Base-by-base conservation (phyloP, 2,329 filamentous ascomycete species). In the Colletotrichum somersetense region DNA sequence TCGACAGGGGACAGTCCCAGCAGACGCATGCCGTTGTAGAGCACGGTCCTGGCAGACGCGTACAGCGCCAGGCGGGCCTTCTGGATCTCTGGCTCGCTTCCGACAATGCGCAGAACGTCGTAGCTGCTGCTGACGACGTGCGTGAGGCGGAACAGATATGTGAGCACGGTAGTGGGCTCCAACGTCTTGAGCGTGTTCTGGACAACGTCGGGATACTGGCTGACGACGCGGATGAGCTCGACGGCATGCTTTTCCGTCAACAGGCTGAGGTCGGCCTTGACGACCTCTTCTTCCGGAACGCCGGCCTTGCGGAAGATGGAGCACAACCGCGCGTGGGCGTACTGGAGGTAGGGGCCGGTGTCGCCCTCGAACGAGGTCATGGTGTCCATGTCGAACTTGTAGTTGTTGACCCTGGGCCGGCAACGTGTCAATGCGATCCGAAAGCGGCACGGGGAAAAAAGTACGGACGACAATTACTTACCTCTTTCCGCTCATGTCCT, bases 401-500 rank as follows among this genome's bases (percentile, higher is more conserved):
- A 91, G 81, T 90, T 90, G 81, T 90, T 90, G 80, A 90, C 88
- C 77, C 89, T 87, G 66, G 50, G 55, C 14, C 33, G 46, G 46
- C 20, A 50, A 40, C 40, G 38, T 70, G 71, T 62, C 58, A 74
- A 70, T 50, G 76, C 67, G 42, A 75, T 12, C 62, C 20, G 75
- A 62, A 40, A 76, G 70, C 18, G 71, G 71, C 40, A 71, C 20
- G 44, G 44, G 42, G 4, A 30, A 30, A 69, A 53, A 56, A 66
- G 53, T 55, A 26, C 58, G 52, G 65, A 76, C 55, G 66, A 65
- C 88, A 75, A 16, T 30, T 6, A 53, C 50, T 55, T 83, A 92
- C 91, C 93, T 90, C 89, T 98, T 98, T 81, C 96, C 96, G 75
- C 90, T 93, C 94, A 98, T 97, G 79, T 98, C 96, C 83, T 98